These are phyloP conservation scores for Microsporum canis DNA, from an alignment of 2,329 filamentous ascomycete genomes.

Conservation along the genomic window DNA sequence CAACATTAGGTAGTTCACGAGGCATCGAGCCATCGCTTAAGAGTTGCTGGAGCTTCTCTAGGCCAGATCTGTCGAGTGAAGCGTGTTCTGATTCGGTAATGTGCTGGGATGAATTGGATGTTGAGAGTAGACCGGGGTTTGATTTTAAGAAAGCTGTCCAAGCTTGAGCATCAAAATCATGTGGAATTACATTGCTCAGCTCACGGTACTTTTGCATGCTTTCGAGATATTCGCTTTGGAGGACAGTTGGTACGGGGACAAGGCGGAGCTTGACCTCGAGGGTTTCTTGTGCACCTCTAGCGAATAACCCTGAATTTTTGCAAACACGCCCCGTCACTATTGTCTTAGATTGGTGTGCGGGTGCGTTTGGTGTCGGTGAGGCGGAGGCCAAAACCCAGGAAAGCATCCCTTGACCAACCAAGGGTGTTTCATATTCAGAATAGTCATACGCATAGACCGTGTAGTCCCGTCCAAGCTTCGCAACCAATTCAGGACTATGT, in stretches of 20 bases:
- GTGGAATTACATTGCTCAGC: slow-evolving; percentile 46
- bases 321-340: slow-evolving; percentile 79
- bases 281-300: slow-evolving; percentile 68
- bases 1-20: slow-evolving; percentile 27
- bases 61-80: slow-evolving; percentile 32
- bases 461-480: slow-evolving; percentile 66
- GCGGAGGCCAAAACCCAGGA: slow-evolving; percentile 64
- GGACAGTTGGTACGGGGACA: slow-evolving; percentile 58
- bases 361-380: slow-evolving; percentile 44
- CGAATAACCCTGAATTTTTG: slow-evolving; percentile 75
- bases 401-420: slow-evolving; percentile 91
- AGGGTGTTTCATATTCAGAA: slow-evolving; percentile 82
- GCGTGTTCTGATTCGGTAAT: slow-evolving; percentile 21
- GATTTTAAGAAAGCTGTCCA: slow-evolving; percentile 69
- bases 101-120: slow-evolving; percentile 16
- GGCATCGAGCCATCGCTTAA: slow-evolving; percentile 36
- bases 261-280: slow-evolving; percentile 87
- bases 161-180: slow-evolving; percentile 57
- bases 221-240: slow-evolving; percentile 50
- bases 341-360: slow-evolving; percentile 51
- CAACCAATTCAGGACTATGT: slow-evolving; percentile 70
- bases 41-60: slow-evolving; percentile 36
- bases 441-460: slow-evolving; percentile 97
- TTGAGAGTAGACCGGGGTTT: slow-evolving; percentile 43
- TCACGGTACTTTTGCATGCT: slow-evolving; percentile 52